Evolutionary conservation across 306 rosid species (phyloP).

Genomic region (Trichosanthes cucumerina): DNA sequence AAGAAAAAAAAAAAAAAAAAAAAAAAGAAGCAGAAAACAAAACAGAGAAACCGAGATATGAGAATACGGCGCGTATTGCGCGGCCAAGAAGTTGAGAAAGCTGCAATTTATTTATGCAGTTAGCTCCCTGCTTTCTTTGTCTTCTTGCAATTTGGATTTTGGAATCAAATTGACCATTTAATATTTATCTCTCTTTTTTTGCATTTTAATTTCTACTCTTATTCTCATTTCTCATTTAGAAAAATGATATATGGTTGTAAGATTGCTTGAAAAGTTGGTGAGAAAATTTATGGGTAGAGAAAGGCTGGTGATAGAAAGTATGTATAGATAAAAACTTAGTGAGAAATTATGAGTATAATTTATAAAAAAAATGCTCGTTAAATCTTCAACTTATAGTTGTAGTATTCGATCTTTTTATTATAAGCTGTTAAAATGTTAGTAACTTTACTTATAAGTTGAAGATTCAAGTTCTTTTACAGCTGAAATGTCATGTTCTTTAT

Average conservation of each 20-base stretch:
- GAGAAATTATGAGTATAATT: neutral
- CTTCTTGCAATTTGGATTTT: conserved; percentile 2
- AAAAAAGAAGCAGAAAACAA: neutral
- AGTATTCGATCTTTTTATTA: no score
- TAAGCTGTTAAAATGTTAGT: no score
- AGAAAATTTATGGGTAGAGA: neutral
- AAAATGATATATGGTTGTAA: no score
- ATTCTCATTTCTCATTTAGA: neutral
- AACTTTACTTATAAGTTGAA: no score
- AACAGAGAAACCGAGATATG: conserved; percentile 45
- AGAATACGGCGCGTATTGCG: conserved; percentile 62
- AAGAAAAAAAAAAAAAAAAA: neutral
- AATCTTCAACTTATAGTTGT: no score
- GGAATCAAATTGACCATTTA: conserved; percentile 28
- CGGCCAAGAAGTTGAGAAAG: conserved; percentile 52
- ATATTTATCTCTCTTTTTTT: neutral
- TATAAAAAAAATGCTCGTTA: no score
- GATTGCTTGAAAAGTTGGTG: neutral
- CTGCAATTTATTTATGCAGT: conserved; percentile 34
- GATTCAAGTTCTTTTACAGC: no score
- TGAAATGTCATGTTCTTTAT: no score
- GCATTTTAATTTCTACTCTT: no score
- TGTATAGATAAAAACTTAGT: neutral
- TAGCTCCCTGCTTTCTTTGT: neutral
- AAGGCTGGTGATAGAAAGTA: neutral